phyloP scores from a whole-genome alignment of 345 rosid species.

The Iberis pinnata region DNA sequence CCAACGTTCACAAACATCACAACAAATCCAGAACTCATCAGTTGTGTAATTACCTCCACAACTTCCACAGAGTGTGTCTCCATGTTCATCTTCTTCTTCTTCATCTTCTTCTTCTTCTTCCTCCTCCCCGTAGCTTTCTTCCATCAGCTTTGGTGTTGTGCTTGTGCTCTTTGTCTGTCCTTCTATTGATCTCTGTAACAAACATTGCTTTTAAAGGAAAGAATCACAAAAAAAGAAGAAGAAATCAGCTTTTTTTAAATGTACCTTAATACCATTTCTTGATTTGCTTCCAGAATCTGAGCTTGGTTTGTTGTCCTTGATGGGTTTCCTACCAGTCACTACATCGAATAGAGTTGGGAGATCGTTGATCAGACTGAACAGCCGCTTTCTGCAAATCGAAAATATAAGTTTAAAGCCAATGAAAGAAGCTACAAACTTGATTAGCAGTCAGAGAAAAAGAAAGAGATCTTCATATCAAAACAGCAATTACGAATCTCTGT shows the following conservation, averaged over 20 bases:
- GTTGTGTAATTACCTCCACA: constrained; percentile 71
- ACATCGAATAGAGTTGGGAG: constrained; percentile 91
- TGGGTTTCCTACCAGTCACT: constrained; percentile 80
- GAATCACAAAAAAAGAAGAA: background rate
- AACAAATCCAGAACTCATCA: constrained; percentile 79
- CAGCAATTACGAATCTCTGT: no score
- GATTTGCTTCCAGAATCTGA: constrained; percentile 79
- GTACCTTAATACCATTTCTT: constrained; percentile 56
- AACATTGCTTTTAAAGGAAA: no score
- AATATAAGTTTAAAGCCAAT: background rate
- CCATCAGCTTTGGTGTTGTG: constrained; percentile 41
- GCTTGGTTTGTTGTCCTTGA: constrained; percentile 81
- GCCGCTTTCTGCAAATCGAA: constrained; percentile 60
- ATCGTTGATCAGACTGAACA: constrained; percentile 86
- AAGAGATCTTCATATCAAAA: no score
- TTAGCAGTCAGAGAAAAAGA: no score
- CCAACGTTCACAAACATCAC: constrained; percentile 81
- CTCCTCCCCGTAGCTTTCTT: constrained; percentile 41
- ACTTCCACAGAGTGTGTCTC: constrained; percentile 65
- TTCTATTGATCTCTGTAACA: constrained; percentile 53
- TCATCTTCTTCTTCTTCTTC: no score
- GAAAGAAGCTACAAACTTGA: no score
- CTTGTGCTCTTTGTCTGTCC: constrained; percentile 55
- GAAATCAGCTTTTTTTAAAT: background rate
- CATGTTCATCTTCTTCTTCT: constrained; percentile 69